phyloP scores from a whole-genome alignment of 495 filamentous ascomycete genomes.

The Xylaria nigripes region DNA sequence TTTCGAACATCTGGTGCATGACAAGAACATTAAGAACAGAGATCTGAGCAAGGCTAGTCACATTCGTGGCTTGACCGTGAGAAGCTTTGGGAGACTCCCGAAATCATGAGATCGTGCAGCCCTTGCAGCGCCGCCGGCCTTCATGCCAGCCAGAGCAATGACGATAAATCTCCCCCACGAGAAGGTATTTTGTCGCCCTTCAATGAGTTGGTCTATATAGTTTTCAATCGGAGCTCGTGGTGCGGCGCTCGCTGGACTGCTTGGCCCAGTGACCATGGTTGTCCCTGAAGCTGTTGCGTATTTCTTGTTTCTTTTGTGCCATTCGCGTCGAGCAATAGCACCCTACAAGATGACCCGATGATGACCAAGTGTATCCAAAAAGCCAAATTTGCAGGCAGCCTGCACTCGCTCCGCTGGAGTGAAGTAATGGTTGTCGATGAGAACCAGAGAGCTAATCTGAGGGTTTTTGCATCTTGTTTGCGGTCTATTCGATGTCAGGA shows the following conservation, averaged over 20 bases:
- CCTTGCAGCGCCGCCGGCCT: neutral
- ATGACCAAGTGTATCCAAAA: conserved; percentile 52
- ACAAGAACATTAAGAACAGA: conserved; percentile 34
- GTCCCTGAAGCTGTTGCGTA: conserved; percentile 12
- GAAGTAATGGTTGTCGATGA: conserved; percentile 43
- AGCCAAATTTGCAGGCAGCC: conserved; percentile 58
- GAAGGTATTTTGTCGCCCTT: conserved; percentile 16
- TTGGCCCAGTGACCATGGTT: conserved; percentile 9
- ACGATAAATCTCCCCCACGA: conserved; percentile 19
- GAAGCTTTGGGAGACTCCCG: conserved; percentile 17
- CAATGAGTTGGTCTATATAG: conserved; percentile 36
- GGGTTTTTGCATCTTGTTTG: conserved; percentile 29
- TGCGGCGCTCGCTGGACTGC: conserved; percentile 8
- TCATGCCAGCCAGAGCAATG: conserved; percentile 19
- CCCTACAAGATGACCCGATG: conserved; percentile 37
- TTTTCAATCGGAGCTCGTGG: conserved; percentile 52
- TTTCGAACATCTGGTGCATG: conserved; percentile 19
- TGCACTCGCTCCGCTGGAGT: conserved; percentile 12
- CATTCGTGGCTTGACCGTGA: conserved; percentile 14
- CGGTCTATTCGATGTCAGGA: neutral
- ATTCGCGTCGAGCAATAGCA: conserved; percentile 11
- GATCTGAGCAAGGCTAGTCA: conserved; percentile 33
- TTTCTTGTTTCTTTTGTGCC: conserved; percentile 12
- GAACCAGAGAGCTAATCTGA: conserved; percentile 59
- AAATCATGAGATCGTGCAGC: conserved; percentile 5